Percentiles rank a stretch among this genome's conserved stretches.
Conservation (phyloP, 495 filamentous ascomycete species). For the Penicillium flavigenum region DNA sequence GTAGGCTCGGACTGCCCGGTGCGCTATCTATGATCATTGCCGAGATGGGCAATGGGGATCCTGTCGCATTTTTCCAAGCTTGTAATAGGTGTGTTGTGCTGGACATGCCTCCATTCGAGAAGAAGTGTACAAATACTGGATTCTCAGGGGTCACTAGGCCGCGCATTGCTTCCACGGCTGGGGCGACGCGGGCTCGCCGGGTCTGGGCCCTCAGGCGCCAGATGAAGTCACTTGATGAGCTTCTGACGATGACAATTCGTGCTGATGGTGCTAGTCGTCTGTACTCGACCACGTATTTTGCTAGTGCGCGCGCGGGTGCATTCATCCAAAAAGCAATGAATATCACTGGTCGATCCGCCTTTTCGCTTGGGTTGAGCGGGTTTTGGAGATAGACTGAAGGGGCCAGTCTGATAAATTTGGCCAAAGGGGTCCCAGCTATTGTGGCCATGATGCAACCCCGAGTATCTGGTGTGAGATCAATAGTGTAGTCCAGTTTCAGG, state of each 20-base stretch:
- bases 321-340: slow-evolving; percentile 49
- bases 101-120: slow-evolving; percentile 47
- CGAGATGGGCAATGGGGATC: slow-evolving; percentile 34
- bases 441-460: slow-evolving; percentile 12
- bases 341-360: slow-evolving; percentile 25
- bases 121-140: slow-evolving; percentile 42
- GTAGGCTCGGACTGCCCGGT: slow-evolving; percentile 35
- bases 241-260: slow-evolving; percentile 43
- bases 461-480: neutral
- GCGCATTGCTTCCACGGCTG: slow-evolving; percentile 40
- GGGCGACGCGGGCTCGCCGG: slow-evolving; percentile 33
- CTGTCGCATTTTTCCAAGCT: slow-evolving; percentile 33
- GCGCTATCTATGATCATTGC: slow-evolving; percentile 45
- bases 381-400: slow-evolving; percentile 40
- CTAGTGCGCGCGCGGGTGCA: slow-evolving; percentile 37
- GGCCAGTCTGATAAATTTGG: slow-evolving; percentile 31
- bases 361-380: slow-evolving; percentile 13
- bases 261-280: slow-evolving; percentile 34
- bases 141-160: slow-evolving; percentile 21
- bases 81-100: slow-evolving; percentile 33
- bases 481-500: neutral
- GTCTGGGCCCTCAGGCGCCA: slow-evolving; percentile 21
- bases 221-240: slow-evolving; percentile 39
- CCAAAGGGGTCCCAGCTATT: slow-evolving; percentile 11
- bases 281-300: slow-evolving; percentile 43